Base-by-base conservation (phyloP, 1,284 basidiomycete genomes). In the Neolentinus lepideus region DNA sequence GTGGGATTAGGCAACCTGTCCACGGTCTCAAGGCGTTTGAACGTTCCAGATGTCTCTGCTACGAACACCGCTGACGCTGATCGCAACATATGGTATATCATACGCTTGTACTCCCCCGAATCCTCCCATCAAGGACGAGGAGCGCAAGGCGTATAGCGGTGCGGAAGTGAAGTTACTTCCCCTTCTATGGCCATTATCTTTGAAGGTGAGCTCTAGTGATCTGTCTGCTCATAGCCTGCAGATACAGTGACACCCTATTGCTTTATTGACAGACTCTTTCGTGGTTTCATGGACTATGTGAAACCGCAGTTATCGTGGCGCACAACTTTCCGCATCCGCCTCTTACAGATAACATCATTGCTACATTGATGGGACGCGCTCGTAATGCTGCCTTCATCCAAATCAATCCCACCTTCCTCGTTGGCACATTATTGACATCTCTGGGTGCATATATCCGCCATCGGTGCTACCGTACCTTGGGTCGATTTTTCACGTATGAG, bases 361-460 rank as follows among this genome's bases (percentile, higher is more conserved):
- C 19, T 6, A 43, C 38, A 4, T n/a, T 43, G 19, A 16, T 43
- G 16, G 8, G 8, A 6, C 6, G 8, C 8, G 8, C 8, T 43
- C 8, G 4, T 9, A 3, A 4, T 43, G 38, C 16, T 4, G 6
- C 38, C 12, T 6, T 16, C 16, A 43, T 50, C 16, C 47, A n/a
- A 4, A 26, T 50, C 14, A 50, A 8, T 9, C 47, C 47, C 10
- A 25, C 4, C 4, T 50, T 50, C 47, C 4, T 50, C 21, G 4
- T 50, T 4, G 47, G 22, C 6, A 8, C 10, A 4, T 4, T 25
- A 10, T 19, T 45, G 8, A 26, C 24, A 6, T 6, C 25, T 16
- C 6, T 22, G 55, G 25, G 60, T 12, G 59, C 59, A 0, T 54
- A 60, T 14, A 51, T 65, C 38, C 65, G 65, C 6, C 46, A 19